Base-by-base conservation (phyloP, 139 green algal species). In the Deuterostichococcus epilithicus region DNA sequence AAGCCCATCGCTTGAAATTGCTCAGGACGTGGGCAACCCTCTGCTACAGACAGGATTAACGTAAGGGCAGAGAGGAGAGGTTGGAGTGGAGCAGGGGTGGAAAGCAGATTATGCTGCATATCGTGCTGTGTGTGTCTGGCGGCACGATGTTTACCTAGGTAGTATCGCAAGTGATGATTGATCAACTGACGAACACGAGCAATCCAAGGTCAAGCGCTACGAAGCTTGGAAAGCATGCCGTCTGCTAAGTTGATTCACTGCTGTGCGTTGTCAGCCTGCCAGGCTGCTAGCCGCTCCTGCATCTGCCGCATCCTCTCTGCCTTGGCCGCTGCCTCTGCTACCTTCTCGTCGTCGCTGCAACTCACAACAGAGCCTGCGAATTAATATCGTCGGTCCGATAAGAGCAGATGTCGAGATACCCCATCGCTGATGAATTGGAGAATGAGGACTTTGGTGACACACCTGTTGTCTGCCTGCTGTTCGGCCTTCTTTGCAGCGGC, bases 261-360 rank as follows among this genome's bases (percentile, higher is more conserved):
- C 72, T 80, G 47, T 18, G 83, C n/a, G n/a, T n/a, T n/a, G n/a
- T n/a, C n/a, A n/a, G n/a, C 84, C 68, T 91, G 82, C 80, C 81
- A 92, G 3, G 87, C 88, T n/a, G 79, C 85, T 59, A 92, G 35
- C 26, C 83, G 80, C 35, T 82, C 88, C 70, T 92, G 82, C 88
- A 92, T 93, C 2, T 74, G 73, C 68, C 45, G 76, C 72, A 91
- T 59, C 60, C 85, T 81, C 10, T 86, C 82, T 28, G 76, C 87
- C 22, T 84, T 88, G 8, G 83, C 87, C n/a, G 78, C 83, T 34
- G 77, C 84, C 30, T 70, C 81, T 33, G 77, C 79, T n/a, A 75
- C 23, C 58, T 74, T 20, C 74, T 81, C 35, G 78, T 82, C 68
- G 81, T 76, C 33, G 76, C 77, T n/a, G n/a, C n/a, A n/a, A n/a